These are phyloP conservation scores for Scleroderma citrinum DNA, from an alignment of 768 basidiomycete genomes.

Conservation along the genomic window DNA sequence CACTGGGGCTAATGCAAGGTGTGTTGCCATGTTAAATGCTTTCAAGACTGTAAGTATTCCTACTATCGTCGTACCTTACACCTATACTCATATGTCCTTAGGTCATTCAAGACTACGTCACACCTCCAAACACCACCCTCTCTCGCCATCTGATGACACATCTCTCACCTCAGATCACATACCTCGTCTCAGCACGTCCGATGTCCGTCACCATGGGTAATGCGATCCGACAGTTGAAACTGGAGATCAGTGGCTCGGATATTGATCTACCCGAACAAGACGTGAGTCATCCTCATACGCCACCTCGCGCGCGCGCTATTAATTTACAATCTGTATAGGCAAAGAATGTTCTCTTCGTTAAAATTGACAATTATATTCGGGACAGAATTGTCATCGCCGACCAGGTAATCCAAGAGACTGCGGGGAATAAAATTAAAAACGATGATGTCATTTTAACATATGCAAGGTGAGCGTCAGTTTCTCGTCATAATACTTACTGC, in stretches of 20 bases:
- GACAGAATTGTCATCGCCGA: slow-evolving; percentile 92
- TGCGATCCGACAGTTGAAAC: slow-evolving; percentile 88
- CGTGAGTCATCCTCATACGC: slow-evolving; percentile 41
- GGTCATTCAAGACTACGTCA: slow-evolving; percentile 89
- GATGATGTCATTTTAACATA: slow-evolving; percentile 92
- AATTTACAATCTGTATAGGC: slow-evolving; percentile 46
- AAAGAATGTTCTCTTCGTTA: slow-evolving; percentile 73
- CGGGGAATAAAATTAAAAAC: slow-evolving; percentile 89
- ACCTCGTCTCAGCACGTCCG: slow-evolving; percentile 81
- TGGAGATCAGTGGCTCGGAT: slow-evolving; percentile 89
- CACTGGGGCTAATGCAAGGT: slow-evolving; percentile 91
- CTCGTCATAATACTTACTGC: not conserved
- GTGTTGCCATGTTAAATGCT: slow-evolving; percentile 84
- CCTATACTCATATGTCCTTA: slow-evolving; percentile 28
- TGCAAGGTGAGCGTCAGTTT: slow-evolving; percentile 55
- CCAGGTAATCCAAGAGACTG: slow-evolving; percentile 85
- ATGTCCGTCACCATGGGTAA: slow-evolving; percentile 95
- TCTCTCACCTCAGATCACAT: slow-evolving; percentile 88
- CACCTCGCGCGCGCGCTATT: slow-evolving; percentile 1
- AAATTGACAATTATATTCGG: slow-evolving; percentile 90
- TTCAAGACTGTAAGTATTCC: slow-evolving; percentile 75
- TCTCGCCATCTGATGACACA: slow-evolving; percentile 89
- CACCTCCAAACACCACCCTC: slow-evolving; percentile 80
- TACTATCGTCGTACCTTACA: not conserved
- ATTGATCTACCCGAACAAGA: slow-evolving; percentile 95